These are phyloP conservation scores for Hydnomerulius pinastri DNA, from an alignment of 768 basidiomycete genomes.

Conservation along the genomic window DNA sequence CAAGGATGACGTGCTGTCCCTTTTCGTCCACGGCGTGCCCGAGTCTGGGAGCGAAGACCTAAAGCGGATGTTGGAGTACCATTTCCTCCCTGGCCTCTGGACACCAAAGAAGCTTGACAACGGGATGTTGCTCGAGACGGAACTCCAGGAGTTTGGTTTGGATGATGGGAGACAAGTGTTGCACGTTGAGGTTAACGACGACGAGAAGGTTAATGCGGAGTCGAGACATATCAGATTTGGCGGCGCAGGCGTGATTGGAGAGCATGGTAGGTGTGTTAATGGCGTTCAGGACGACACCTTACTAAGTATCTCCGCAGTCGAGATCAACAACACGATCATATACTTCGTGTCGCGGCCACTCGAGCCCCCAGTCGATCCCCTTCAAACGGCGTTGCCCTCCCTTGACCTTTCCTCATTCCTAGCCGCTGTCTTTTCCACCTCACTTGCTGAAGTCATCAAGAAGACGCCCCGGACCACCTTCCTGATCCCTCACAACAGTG, in stretches of 20 bases:
- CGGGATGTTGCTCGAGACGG: constrained; percentile 79
- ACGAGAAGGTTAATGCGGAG: constrained; percentile 47
- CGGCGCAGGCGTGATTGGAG: constrained; percentile 77
- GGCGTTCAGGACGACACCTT: background rate
- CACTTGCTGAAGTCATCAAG: constrained; percentile 70
- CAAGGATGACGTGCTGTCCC: constrained; percentile 76
- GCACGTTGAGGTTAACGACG: constrained; percentile 58
- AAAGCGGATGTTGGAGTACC: constrained; percentile 77
- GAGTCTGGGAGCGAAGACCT: constrained; percentile 68
- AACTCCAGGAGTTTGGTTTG: constrained; percentile 70
- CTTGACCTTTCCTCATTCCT: constrained; percentile 91
- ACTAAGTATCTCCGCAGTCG: constrained; percentile 46
- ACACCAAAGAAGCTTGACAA: constrained; percentile 67
- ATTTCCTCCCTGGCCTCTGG: constrained; percentile 87
- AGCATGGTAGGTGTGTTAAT: constrained; percentile 57
- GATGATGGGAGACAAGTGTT: constrained; percentile 72
- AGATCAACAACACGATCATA: constrained; percentile 75
- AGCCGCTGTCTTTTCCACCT: constrained; percentile 85
- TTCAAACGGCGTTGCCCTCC: constrained; percentile 78
- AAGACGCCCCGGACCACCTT: constrained; percentile 71
- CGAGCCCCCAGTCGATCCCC: constrained; percentile 76
- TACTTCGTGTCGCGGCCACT: constrained; percentile 89
- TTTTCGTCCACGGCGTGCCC: constrained; percentile 59
- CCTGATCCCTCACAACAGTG: constrained; percentile 87
- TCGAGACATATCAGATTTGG: constrained; percentile 74